phyloP scores from a whole-genome alignment of 805 yeast genomes.

The Vanderwaltozyma tropicalis region DNA sequence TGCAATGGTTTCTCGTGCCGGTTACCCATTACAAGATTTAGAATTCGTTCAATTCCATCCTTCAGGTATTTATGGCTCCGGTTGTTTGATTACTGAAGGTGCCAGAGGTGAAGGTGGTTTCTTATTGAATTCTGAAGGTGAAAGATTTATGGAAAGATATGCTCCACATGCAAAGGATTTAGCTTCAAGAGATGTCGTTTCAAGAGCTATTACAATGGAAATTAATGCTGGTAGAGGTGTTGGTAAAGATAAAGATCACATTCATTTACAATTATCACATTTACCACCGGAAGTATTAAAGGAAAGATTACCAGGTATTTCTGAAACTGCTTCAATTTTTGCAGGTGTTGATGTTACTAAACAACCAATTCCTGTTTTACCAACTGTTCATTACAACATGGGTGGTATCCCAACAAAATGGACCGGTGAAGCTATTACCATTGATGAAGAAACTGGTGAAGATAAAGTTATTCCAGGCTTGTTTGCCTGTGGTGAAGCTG shows the following conservation, averaged over 20 bases:
- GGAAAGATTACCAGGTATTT: conserved; percentile 97
- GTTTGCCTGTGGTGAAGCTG: conserved; percentile 97
- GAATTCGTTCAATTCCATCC: conserved; percentile 99
- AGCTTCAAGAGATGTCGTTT: conserved; percentile 97
- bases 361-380: conserved; percentile 96
- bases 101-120: conserved; percentile 99
- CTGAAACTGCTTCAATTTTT: conserved; percentile 95
- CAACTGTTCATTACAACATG: conserved; percentile 98
- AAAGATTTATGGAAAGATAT: conserved; percentile 98
- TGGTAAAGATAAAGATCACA: conserved; percentile 92
- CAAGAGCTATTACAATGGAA: conserved; percentile 97
- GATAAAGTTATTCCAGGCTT: conserved; percentile 89
- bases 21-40: conserved; percentile 92
- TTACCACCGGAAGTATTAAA: conserved; percentile 83
- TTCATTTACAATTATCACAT: conserved; percentile 87
- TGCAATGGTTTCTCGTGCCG: conserved; percentile 98
- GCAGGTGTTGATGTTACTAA: conserved; percentile 99
- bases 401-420: conserved; percentile 99
- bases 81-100: conserved; percentile 98
- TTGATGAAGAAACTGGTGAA: conserved; percentile 72
- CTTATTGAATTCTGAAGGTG: conserved; percentile 93
- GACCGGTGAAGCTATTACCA: conserved; percentile 86
- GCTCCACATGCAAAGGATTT: conserved; percentile 98
- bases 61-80: conserved; percentile 98
- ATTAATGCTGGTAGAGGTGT: conserved; percentile 99